These are phyloP conservation scores for Effrenium voratum DNA, from an alignment of 73 alveolate species.

Conservation along the genomic window DNA sequence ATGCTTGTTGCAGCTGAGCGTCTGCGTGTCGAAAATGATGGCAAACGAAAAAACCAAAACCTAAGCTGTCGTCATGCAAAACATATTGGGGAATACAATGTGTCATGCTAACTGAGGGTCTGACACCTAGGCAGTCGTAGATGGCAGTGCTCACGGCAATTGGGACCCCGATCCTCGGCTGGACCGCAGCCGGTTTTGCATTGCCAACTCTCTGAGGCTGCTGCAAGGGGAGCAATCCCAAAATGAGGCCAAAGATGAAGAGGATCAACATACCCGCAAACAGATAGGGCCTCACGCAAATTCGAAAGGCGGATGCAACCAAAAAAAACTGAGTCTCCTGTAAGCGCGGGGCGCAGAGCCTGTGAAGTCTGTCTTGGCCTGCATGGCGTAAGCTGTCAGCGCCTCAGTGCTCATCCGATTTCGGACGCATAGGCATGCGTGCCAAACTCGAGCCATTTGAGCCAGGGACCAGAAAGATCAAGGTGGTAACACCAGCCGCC, in stretches of 20 bases:
- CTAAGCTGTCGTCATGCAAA: neutral
- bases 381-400: slow-evolving; percentile 60
- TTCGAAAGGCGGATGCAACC: too few species aligned
- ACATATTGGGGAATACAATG: neutral
- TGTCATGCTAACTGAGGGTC: neutral
- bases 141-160: slow-evolving; percentile 36
- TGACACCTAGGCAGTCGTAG: slow-evolving; percentile 68
- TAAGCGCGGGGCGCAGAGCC: slow-evolving; percentile 46
- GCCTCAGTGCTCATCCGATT: neutral
- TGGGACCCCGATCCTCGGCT: slow-evolving; percentile 43
- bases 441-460: neutral
- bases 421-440: neutral
- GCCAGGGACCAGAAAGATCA: slow-evolving; percentile 19
- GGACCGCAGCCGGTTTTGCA: too few species aligned
- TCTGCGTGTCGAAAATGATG: slow-evolving; percentile 69
- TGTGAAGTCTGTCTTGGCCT: slow-evolving; percentile 69
- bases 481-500: slow-evolving; percentile 87
- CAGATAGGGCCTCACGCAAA: slow-evolving; percentile 50
- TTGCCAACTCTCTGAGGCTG: too few species aligned
- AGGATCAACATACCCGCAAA: slow-evolving; percentile 52
- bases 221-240: slow-evolving; percentile 55
- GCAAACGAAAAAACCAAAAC: slow-evolving; percentile 75
- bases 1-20: neutral
- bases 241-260: slow-evolving; percentile 46
- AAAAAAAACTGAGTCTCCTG: too few species aligned